Evolutionary conservation across 73 alveolate species (phyloP).

Genomic region (Paramecium sonneborni): DNA sequence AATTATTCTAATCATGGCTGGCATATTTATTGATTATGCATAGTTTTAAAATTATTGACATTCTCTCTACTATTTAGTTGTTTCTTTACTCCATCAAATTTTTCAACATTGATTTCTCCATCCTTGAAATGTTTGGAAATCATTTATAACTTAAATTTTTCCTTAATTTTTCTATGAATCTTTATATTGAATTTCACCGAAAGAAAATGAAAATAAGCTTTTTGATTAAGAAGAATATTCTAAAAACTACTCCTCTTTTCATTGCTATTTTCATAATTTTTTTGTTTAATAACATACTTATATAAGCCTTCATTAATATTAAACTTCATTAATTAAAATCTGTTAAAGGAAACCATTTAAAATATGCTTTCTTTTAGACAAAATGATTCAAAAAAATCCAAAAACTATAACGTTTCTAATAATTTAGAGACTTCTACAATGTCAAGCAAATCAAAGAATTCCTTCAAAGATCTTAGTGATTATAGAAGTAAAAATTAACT

Average conservation of each 20-base stretch:
- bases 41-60: constrained; percentile 38
- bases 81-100: not conserved
- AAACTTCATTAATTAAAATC: constrained; percentile 8
- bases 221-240: not conserved
- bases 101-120: too few species aligned
- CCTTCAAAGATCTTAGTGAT: constrained; percentile 32
- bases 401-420: not conserved
- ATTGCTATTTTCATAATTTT: not conserved
- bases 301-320: not conserved
- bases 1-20: constrained; percentile 14
- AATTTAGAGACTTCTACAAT: not conserved
- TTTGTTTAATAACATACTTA: not conserved
- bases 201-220: too few species aligned
- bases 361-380: not conserved
- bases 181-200: too few species aligned
- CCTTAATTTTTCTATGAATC: too few species aligned
- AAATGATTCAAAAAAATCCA: not conserved
- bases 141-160: too few species aligned
- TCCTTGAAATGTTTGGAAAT: too few species aligned
- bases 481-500: not conserved
- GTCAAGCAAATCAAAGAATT: constrained; percentile 28
- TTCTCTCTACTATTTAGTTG: not conserved
- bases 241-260: too few species aligned
- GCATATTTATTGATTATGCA: constrained; percentile 54
- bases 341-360: not conserved